Evolutionary conservation across 1,284 basidiomycete species (phyloP), one percentile per base, ranked within the genome.

Genomic region (Fomitopsis pinicola): DNA sequence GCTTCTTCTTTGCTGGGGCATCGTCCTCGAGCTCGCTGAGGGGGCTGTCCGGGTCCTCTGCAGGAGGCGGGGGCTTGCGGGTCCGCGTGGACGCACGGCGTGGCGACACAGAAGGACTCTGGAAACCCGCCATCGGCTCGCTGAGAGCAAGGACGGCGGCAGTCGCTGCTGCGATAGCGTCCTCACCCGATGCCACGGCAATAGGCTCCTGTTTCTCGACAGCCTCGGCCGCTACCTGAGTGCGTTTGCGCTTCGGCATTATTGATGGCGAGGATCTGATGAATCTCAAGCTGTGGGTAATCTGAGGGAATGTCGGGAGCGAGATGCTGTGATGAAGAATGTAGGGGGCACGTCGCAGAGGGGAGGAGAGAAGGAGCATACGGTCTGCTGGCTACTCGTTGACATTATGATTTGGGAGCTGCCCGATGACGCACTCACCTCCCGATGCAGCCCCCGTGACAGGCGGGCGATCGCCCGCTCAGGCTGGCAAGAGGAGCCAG

Each of bases 61-160:
- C 28, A 30, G 28, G 12, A 15, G 26, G 12, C 12, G 28, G 5
- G 2, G 14, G 6, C 14, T 33, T 50, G 48, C 28, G 48, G 4
- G 48, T 15, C 10, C 57, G 57, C 4, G 38, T 22, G 48, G 57
- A 59, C 40, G 26, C 30, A 10, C 48, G 57, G 14, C 57, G 57
- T 5, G 58, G 52, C 15, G 57, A 52, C 1, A 5, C 7, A 10
- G 5, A 5, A 4, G 58, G 38, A n/a, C n/a, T 30, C 0, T 26
- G 19, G 9, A 44, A 30, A 1, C 40, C 55, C 5, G 59, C 19
- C 8, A 60, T 26, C 14, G 59, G 55, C 15, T 60, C 55, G 45
- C 59, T 60, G 1, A 60, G 59, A n/a, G 59, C 59, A 8, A 52
- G 40, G 5, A 60, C 45, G 22, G 59, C 28, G n/a, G 50, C 59